Evolutionary conservation across 1,139 yeast genomes (phyloP).

Genomic region (Debaryomyces singareniensis): DNA sequence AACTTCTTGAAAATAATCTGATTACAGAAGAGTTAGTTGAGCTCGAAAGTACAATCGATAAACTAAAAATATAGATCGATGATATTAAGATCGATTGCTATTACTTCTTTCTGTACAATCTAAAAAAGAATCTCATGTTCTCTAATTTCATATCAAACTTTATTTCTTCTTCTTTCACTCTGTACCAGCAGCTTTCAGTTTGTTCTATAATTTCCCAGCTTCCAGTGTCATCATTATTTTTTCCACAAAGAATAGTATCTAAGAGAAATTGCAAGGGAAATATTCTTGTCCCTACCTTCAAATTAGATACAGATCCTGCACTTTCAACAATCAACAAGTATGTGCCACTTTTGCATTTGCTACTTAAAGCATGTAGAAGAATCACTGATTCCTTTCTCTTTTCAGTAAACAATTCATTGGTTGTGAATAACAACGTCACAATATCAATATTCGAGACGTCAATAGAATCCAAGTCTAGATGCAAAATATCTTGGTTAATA

Average conservation of each 20-base stretch:
- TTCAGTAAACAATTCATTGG: constrained; percentile 76
- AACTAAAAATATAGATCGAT: neutral
- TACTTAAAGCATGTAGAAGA: constrained; percentile 47
- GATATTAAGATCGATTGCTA: neutral
- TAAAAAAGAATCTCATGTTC: constrained; percentile 80
- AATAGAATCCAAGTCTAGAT: constrained; percentile 7
- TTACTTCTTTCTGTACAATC: constrained; percentile 55
- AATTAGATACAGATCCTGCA: constrained; percentile 86
- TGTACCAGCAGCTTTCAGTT: constrained; percentile 79
- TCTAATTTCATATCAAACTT: constrained; percentile 69
- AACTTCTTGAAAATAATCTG: neutral
- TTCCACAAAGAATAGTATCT: constrained; percentile 65
- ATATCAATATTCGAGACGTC: constrained; percentile 25
- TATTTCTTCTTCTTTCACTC: constrained; percentile 49
- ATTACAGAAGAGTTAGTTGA: neutral
- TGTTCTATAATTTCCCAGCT: constrained; percentile 61
- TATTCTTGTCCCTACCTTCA: constrained; percentile 63
- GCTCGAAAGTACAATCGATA: neutral
- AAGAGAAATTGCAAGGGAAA: constrained; percentile 81
- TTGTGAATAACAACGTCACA: constrained; percentile 73
- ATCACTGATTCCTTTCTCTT: constrained; percentile 56
- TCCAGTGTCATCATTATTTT: constrained; percentile 41
- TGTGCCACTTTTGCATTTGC: constrained; percentile 47
- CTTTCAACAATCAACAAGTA: constrained; percentile 69
- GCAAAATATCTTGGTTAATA: constrained; percentile 43